Conservation (phyloP, 352 stramenopile species). For the Phytophthora syringae region DNA sequence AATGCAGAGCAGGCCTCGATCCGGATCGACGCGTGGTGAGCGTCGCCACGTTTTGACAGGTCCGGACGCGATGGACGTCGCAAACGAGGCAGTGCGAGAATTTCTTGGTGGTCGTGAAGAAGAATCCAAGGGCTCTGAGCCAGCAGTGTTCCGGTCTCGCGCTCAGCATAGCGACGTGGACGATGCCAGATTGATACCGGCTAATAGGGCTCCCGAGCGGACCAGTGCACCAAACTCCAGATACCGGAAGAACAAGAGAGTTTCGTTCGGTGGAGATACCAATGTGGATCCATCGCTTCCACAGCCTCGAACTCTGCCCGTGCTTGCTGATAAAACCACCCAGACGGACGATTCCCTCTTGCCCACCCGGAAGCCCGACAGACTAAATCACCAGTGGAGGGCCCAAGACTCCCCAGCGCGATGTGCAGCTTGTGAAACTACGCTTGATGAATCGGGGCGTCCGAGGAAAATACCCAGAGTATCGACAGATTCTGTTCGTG, state of each 20-base stretch:
- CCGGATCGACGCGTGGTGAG: conserved; percentile 22
- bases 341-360: conserved; percentile 37
- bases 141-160: neutral
- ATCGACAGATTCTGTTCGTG: neutral
- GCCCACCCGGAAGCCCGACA: neutral
- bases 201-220: neutral
- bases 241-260: conserved; percentile 30
- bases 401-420: neutral
- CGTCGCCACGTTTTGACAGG: conserved; percentile 38
- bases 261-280: conserved; percentile 30
- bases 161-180: neutral
- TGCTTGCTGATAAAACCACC: conserved; percentile 45
- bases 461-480: conserved; percentile 22
- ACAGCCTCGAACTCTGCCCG: conserved; percentile 31
- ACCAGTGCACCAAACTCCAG: conserved; percentile 2
- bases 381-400: neutral
- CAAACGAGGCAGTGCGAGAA: conserved; percentile 38
- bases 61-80: conserved; percentile 43
- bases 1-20: conserved; percentile 21
- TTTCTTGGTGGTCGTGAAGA: conserved; percentile 35
- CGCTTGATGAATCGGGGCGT: conserved; percentile 13
- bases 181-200: neutral
- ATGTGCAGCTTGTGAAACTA: conserved; percentile 13
- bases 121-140: conserved; percentile 22
- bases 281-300: neutral